These are phyloP conservation scores for Kwoniella botswanensis DNA, from an alignment of 768 basidiomycete species.

Conservation along the genomic window DNA sequence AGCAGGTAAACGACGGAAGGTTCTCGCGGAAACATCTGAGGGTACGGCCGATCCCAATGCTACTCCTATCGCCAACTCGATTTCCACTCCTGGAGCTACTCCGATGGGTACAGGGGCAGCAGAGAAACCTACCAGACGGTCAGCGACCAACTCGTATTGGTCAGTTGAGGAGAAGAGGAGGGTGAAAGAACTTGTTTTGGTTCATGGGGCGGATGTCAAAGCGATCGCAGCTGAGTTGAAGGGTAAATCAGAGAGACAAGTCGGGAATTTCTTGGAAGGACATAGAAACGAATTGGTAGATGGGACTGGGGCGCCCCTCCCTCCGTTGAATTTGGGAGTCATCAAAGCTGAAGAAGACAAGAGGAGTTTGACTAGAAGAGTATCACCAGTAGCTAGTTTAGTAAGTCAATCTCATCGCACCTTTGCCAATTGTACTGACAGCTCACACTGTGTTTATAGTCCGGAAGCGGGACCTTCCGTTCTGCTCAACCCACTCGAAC, in stretches of 20 bases:
- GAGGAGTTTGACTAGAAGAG: slow-evolving; percentile 1
- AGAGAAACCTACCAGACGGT: slow-evolving; percentile 15
- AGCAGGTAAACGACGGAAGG: slow-evolving; percentile 33
- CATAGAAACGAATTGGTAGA: slow-evolving; percentile 46
- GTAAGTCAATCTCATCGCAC: neutral
- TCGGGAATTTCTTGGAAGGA: slow-evolving; percentile 54
- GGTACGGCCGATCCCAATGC: neutral
- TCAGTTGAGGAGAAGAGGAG: slow-evolving; percentile 68
- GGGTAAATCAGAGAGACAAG: slow-evolving; percentile 58
- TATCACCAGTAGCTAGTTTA: slow-evolving; percentile 4
- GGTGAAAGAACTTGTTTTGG: slow-evolving; percentile 66
- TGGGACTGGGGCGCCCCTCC: neutral
- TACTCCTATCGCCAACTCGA: neutral
- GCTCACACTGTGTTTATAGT: neutral
- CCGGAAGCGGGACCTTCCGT: slow-evolving; percentile 12
- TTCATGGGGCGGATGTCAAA: slow-evolving; percentile 71
- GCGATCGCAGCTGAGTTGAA: slow-evolving; percentile 73
- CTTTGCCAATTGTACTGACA: neutral
- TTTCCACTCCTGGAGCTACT: neutral
- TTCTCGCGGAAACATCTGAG: slow-evolving; percentile 4
- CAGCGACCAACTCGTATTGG: slow-evolving; percentile 63
- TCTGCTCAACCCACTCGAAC: slow-evolving; percentile 26
- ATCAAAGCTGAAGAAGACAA: slow-evolving; percentile 24
- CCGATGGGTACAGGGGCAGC: neutral
- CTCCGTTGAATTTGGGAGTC: neutral